phyloP scores from a whole-genome alignment of 2,329 filamentous ascomycete genomes.

The Alternaria tenuissima region DNA sequence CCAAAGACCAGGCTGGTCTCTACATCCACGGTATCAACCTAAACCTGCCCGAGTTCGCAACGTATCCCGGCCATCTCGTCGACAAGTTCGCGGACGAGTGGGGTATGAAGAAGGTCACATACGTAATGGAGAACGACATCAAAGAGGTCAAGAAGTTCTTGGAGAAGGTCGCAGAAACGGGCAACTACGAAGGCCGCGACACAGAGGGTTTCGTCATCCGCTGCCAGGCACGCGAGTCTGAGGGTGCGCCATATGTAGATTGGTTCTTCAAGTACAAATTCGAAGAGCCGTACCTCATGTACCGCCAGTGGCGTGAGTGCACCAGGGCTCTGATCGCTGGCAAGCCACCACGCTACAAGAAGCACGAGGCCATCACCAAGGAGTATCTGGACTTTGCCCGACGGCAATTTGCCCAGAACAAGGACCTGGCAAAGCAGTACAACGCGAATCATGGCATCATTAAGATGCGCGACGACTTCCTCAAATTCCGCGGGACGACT shows the following conservation, averaged over 20 bases:
- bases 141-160: slow-evolving; percentile 79
- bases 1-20: slow-evolving; percentile 80
- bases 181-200: slow-evolving; percentile 87
- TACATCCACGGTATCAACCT: slow-evolving; percentile 97
- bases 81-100: slow-evolving; percentile 89
- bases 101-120: slow-evolving; percentile 91
- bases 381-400: slow-evolving; percentile 88
- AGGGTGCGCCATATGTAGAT: slow-evolving; percentile 71
- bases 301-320: slow-evolving; percentile 97
- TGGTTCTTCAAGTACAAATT: slow-evolving; percentile 99
- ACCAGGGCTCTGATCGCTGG: slow-evolving; percentile 87
- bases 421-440: slow-evolving; percentile 74
- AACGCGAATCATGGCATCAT: slow-evolving; percentile 95
- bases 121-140: slow-evolving; percentile 78
- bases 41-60: slow-evolving; percentile 91
- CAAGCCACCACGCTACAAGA: slow-evolving; percentile 78
- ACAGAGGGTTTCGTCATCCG: slow-evolving; percentile 97
- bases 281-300: slow-evolving; percentile 98
- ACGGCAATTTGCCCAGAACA: slow-evolving; percentile 73
- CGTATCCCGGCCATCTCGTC: slow-evolving; percentile 82
- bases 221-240: slow-evolving; percentile 72
- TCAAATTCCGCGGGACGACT: slow-evolving; percentile 82
- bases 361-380: slow-evolving; percentile 88
- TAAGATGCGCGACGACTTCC: slow-evolving; percentile 84
- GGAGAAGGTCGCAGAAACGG: slow-evolving; percentile 84